Evolutionary conservation across 306 rosid species (phyloP).

Genomic region (Canavalia gladiata): DNA sequence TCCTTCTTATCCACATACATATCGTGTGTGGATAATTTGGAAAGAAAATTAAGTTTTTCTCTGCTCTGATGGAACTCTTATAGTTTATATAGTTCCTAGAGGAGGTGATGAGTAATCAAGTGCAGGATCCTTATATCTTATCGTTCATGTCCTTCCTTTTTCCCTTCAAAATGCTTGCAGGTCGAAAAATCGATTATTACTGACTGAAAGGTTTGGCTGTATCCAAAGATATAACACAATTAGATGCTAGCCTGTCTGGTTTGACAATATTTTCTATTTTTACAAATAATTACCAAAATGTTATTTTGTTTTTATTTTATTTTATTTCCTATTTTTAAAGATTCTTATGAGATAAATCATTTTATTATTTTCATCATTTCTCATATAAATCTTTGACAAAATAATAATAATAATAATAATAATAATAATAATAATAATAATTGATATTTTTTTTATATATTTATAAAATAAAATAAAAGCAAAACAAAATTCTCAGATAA

Average conservation of each 20-base stretch:
- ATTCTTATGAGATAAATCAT: neutral
- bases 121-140: neutral
- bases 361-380: neutral
- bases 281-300: no score
- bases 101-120: neutral
- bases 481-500: neutral
- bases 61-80: constrained; percentile 4
- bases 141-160: neutral
- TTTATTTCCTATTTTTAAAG: neutral
- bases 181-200: neutral
- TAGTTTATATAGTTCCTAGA: neutral
- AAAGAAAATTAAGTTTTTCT: neutral
- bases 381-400: neutral
- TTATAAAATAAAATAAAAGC: no score
- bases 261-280: neutral
- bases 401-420: no score
- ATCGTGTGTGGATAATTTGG: constrained; percentile 12
- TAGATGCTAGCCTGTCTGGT: neutral
- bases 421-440: no score
- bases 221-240: constrained; percentile 15
- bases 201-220: neutral
- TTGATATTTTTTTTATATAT: no score
- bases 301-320: no score
- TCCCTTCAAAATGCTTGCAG: neutral
- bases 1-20: neutral